A percentile compares a stretch with the other conserved stretches of the same genome.
phyloP scores from a whole-genome alignment of 2,329 filamentous ascomycete genomes.

The Neonectria faginata region DNA sequence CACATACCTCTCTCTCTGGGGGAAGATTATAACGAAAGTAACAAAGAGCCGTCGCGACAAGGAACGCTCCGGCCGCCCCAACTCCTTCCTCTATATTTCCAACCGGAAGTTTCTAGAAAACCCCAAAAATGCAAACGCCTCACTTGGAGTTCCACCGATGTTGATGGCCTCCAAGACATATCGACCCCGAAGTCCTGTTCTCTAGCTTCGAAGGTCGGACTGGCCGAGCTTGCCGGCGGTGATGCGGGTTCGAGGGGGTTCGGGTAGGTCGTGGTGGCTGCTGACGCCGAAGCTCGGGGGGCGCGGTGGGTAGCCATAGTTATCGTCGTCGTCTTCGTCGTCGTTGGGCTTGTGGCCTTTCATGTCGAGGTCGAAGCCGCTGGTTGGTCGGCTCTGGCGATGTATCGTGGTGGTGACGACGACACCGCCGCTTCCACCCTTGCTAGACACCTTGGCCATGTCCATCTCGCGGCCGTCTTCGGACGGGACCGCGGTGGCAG shows the following conservation, averaged over 20 bases:
- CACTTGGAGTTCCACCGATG: neutral
- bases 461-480: constrained; percentile 35
- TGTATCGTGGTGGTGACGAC: constrained; percentile 54
- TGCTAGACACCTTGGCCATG: constrained; percentile 31
- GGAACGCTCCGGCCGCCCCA: constrained; percentile 12
- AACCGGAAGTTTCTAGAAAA: constrained; percentile 11
- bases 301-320: constrained; percentile 29
- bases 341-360: constrained; percentile 1
- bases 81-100: constrained; percentile 11
- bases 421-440: constrained; percentile 42
- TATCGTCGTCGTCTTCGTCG: constrained; percentile 31
- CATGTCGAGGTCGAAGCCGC: constrained; percentile 26
- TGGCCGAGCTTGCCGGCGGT: constrained; percentile 34
- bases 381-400: constrained; percentile 48
- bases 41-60: constrained; percentile 1
- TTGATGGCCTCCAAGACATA: neutral
- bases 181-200: neutral
- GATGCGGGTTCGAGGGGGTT: constrained; percentile 42
- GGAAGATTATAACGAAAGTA: neutral
- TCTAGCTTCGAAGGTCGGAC: neutral
- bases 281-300: constrained; percentile 27
- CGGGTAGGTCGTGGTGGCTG: constrained; percentile 28
- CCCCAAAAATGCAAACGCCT: constrained; percentile 6
- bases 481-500: constrained; percentile 35
- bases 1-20: neutral